A percentile compares a stretch with the other conserved stretches of the same genome.
Evolutionary conservation across 176 grass and related monocot genomes (phyloP).

Genomic region (Avena atlantica): DNA sequence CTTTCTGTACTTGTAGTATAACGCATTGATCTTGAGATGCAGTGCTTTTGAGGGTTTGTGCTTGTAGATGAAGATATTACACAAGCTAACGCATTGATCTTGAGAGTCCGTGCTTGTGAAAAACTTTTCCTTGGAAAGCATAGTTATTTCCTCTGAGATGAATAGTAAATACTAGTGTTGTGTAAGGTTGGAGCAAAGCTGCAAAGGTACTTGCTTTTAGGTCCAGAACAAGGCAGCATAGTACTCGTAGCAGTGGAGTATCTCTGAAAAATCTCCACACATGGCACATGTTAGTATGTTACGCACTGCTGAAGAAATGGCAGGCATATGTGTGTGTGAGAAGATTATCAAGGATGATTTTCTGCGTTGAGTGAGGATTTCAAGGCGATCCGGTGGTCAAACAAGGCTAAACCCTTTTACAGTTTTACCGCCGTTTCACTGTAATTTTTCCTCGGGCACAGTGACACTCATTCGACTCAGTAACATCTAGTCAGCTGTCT

Average conservation of each 20-base stretch:
- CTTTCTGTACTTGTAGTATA: background rate
- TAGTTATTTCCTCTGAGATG: background rate
- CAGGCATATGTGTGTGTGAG: too few species aligned
- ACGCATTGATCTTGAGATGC: background rate
- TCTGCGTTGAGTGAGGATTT: too few species aligned
- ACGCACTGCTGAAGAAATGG: too few species aligned
- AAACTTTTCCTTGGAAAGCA: background rate
- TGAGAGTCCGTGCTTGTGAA: background rate
- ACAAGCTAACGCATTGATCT: background rate
- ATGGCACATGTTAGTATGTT: too few species aligned
- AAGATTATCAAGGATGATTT: too few species aligned
- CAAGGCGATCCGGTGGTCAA: too few species aligned
- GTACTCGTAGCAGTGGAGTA: background rate
- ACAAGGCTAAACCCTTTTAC: too few species aligned
- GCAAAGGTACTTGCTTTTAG: background rate
- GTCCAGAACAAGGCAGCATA: background rate
- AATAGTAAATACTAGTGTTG: background rate
- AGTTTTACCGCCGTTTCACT: too few species aligned
- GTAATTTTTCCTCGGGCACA: too few species aligned
- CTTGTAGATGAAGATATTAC: background rate
- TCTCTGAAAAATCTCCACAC: background rate
- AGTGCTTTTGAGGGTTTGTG: background rate
- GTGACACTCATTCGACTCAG: too few species aligned
- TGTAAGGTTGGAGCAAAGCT: background rate
- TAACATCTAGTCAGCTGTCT: too few species aligned